Evolutionary conservation across 306 rosid genomes (phyloP).

Genomic region (Malus domestica): ASM211411v1 NC_041792.1:19033907-19034406

Average conservation of each 20-base stretch:
- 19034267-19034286: slow-evolving; percentile 18
- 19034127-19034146: slow-evolving; percentile 29
- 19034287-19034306: slow-evolving; percentile 29
- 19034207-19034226: slow-evolving; percentile 23
- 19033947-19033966: slow-evolving; percentile 23
- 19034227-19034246: slow-evolving; percentile 10
- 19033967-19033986: slow-evolving; percentile 25
- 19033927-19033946: slow-evolving; percentile 28
- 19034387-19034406: slow-evolving; percentile 41
- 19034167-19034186: slow-evolving; percentile 17
- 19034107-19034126: slow-evolving; percentile 67
- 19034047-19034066: slow-evolving; percentile 61
- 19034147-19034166: slow-evolving; percentile 11
- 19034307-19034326: slow-evolving; percentile 44
- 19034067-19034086: slow-evolving; percentile 64
- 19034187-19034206: slow-evolving; percentile 5
- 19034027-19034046: slow-evolving; percentile 26
- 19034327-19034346: slow-evolving; percentile 27
- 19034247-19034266: slow-evolving; percentile 20
- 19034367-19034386: slow-evolving; percentile 31
- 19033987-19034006: slow-evolving; percentile 22
- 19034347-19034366: slow-evolving; percentile 22
- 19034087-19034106: slow-evolving; percentile 78
- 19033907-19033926: slow-evolving; percentile 28
- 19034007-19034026: slow-evolving; percentile 27